Evolutionary conservation across 345 rosid genomes (phyloP).

Genomic region (Angophora floribunda): DNA sequence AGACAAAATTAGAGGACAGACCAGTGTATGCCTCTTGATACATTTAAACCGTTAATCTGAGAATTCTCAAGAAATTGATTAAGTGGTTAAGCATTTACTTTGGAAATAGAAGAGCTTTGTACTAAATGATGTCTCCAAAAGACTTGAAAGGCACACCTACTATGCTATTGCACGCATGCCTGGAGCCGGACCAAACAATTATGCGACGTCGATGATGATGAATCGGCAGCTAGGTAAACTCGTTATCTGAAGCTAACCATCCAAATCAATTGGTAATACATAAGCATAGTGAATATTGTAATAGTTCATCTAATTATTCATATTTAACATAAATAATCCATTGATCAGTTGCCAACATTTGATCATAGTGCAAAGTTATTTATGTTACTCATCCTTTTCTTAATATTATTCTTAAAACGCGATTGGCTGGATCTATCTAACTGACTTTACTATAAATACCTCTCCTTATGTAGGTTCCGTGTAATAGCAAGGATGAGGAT

Average conservation of each 20-base stretch:
- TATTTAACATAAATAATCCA: too few relatives aligned
- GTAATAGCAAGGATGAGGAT: neutral
- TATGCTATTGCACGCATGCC: too few relatives aligned
- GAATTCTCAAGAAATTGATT: too few relatives aligned
- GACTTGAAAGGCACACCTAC: too few relatives aligned
- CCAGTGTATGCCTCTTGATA: too few relatives aligned
- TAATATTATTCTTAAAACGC: too few relatives aligned
- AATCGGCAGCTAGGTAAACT: neutral
- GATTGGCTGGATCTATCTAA: neutral
- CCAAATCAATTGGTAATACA: neutral
- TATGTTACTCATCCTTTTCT: neutral
- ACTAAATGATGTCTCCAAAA: too few relatives aligned
- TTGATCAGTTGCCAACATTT: neutral
- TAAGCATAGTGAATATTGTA: neutral
- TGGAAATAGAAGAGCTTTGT: too few relatives aligned
- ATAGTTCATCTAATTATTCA: neutral
- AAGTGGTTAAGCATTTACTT: too few relatives aligned
- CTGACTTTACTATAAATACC: neutral
- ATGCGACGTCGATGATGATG: fast-evolving
- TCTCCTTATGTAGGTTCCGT: neutral
- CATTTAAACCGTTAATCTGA: too few relatives aligned
- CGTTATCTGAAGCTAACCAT: neutral
- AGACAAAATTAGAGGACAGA: too few relatives aligned
- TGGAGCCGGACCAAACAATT: too few relatives aligned
- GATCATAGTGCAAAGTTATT: neutral